These are phyloP conservation scores for Heritiera littoralis DNA, from an alignment of 345 rosid genomes.

Conservation along the genomic window DNA sequence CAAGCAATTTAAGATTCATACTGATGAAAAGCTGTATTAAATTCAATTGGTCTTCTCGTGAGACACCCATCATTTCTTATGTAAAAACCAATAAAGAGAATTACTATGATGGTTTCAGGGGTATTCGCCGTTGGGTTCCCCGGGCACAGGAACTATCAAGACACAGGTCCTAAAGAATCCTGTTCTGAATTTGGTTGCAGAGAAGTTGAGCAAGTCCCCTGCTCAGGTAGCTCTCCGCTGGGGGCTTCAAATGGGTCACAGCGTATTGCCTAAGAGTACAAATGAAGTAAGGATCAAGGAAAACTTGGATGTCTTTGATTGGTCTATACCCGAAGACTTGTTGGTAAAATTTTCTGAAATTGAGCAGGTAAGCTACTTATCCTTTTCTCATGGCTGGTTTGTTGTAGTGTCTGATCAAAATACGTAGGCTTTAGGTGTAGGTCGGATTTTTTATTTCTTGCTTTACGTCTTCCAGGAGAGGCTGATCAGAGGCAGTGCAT, in stretches of 20 bases:
- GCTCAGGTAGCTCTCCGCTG: slow-evolving; percentile 69
- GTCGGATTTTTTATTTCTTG: background rate
- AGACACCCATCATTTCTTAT: background rate
- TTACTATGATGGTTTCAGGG: slow-evolving; percentile 35
- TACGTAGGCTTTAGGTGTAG: background rate
- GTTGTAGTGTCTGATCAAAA: background rate
- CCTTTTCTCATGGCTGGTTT: background rate
- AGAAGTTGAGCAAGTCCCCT: slow-evolving; percentile 48
- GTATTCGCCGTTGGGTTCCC: slow-evolving; percentile 69
- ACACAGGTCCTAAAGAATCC: slow-evolving; percentile 49
- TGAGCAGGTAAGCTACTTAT: slow-evolving; percentile 50
- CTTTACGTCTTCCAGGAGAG: slow-evolving; percentile 25
- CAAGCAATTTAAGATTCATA: background rate
- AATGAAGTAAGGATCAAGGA: slow-evolving; percentile 45
- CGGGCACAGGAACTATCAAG: slow-evolving; percentile 31
- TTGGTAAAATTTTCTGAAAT: slow-evolving; percentile 43
- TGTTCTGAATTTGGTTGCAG: slow-evolving; percentile 40
- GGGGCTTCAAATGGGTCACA: slow-evolving; percentile 68
- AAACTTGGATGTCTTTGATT: slow-evolving; percentile 47
- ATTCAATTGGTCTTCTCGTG: background rate
- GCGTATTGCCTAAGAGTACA: slow-evolving; percentile 66
- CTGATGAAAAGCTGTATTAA: background rate
- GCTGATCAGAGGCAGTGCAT: slow-evolving; percentile 30
- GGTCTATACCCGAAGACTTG: slow-evolving; percentile 48
- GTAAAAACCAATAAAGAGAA: background rate